Evolutionary conservation across 192 early-diverging fungal species (phyloP).

Genomic region (Linnemannia exigua): DNA sequence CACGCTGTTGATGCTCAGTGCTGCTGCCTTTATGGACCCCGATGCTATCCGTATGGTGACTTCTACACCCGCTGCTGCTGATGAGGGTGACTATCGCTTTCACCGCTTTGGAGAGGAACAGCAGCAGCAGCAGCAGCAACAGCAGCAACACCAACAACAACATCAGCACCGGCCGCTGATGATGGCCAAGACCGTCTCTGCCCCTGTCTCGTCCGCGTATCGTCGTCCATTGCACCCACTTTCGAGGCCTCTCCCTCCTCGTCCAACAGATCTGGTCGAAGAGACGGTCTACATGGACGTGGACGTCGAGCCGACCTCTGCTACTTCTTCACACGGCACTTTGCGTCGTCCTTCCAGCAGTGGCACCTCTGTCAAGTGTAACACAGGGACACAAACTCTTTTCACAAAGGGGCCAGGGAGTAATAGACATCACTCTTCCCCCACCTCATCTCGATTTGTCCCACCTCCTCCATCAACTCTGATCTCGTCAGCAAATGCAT

Average conservation of each 20-base stretch:
- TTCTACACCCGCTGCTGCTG: not conserved
- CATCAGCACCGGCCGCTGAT: constrained; percentile 8
- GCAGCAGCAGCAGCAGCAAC: not conserved
- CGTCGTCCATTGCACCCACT: not conserved
- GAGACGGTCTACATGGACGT: not conserved
- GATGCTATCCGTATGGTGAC: constrained; percentile 15
- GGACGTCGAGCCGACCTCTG: not conserved
- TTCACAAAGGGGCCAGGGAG: constrained; percentile 1
- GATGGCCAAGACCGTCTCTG: constrained; percentile 50
- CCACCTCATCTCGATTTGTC: not conserved
- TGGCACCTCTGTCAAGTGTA: not conserved
- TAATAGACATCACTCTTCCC: not conserved
- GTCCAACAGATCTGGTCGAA: not conserved
- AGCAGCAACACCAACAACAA: not conserved
- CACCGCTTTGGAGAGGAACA: not conserved
- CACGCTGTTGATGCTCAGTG: constrained; percentile 51
- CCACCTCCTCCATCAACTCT: not conserved
- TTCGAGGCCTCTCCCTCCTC: not conserved
- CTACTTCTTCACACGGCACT: not conserved
- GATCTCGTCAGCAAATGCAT: not conserved
- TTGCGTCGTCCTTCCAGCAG: not conserved
- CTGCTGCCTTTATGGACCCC: constrained; percentile 53
- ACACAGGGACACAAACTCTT: not conserved
- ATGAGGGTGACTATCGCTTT: not conserved
- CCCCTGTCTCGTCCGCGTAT: constrained; percentile 26